Evolutionary conservation across 164 flowering plant species (phyloP).

Genomic region (Houttuynia cordata): DNA sequence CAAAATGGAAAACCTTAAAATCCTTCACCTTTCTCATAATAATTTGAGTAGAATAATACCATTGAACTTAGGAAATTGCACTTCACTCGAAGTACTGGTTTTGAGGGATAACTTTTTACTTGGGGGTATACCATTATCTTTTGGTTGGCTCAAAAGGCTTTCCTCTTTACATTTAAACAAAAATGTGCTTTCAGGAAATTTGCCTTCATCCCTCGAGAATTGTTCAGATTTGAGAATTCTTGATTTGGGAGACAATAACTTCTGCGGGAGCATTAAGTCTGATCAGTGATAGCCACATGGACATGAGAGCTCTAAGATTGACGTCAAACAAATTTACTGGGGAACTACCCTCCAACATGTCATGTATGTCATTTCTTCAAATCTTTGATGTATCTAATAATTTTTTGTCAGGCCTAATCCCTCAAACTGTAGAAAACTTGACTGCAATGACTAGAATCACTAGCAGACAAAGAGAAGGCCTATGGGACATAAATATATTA

Average conservation of each 20-base stretch:
- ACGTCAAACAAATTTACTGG: background rate
- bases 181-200: background rate
- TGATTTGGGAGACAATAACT: background rate
- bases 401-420: background rate
- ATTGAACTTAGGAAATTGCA: background rate
- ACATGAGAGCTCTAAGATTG: background rate
- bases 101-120: background rate
- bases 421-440: background rate
- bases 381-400: background rate
- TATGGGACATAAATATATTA: no score
- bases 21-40: background rate
- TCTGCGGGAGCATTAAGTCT: background rate
- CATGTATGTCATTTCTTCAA: background rate
- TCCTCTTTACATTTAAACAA: background rate
- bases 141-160: background rate
- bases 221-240: background rate
- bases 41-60: background rate
- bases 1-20: background rate
- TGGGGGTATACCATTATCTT: background rate
- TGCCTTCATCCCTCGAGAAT: background rate
- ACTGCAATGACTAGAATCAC: no score
- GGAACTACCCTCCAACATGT: background rate
- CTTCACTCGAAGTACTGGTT: background rate
- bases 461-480: no score
- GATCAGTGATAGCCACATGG: background rate